These are phyloP conservation scores for Fusarium nematophilum DNA, from an alignment of 2,329 filamentous ascomycete genomes.

Conservation along the genomic window DNA sequence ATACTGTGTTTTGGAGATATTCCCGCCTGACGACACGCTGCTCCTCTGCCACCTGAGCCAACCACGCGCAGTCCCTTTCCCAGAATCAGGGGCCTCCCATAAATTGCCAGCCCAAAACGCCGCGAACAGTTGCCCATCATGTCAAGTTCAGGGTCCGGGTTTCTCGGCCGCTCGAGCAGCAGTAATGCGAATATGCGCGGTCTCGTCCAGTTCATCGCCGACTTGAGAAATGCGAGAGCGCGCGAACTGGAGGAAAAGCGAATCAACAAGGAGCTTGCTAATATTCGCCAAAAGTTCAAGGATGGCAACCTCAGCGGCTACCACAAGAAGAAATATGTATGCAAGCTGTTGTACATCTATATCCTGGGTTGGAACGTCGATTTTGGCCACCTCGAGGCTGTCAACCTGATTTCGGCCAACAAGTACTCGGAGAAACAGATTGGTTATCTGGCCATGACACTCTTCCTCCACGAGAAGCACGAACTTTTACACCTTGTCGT, in stretches of 20 bases:
- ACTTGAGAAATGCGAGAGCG: slow-evolving; percentile 92
- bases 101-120: slow-evolving; percentile 31
- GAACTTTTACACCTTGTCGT: slow-evolving; percentile 96
- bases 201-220: slow-evolving; percentile 97
- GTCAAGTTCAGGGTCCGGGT: slow-evolving; percentile 69
- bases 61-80: slow-evolving; percentile 19
- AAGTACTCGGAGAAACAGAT: slow-evolving; percentile 99
- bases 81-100: slow-evolving; percentile 40
- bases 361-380: slow-evolving; percentile 99
- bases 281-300: slow-evolving; percentile 98
- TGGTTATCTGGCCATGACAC: slow-evolving; percentile 94
- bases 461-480: slow-evolving; percentile 97
- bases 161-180: slow-evolving; percentile 73
- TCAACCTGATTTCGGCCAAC: slow-evolving; percentile 94
- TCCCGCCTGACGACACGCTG: slow-evolving; percentile 20
- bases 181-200: slow-evolving; percentile 80
- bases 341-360: slow-evolving; percentile 99
- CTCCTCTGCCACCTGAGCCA: slow-evolving; percentile 19
- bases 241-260: slow-evolving; percentile 97
- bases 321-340: slow-evolving; percentile 99
- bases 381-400: slow-evolving; percentile 97
- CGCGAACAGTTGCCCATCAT: slow-evolving; percentile 51
- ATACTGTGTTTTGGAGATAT: slow-evolving; percentile 41
- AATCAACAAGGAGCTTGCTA: slow-evolving; percentile 99
- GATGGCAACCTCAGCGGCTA: slow-evolving; percentile 94